Percentiles rank a stretch among this genome's conserved stretches.
Conservation (phyloP, 208 protist genomes). For the Acanthamoeba castellanii region DNA sequence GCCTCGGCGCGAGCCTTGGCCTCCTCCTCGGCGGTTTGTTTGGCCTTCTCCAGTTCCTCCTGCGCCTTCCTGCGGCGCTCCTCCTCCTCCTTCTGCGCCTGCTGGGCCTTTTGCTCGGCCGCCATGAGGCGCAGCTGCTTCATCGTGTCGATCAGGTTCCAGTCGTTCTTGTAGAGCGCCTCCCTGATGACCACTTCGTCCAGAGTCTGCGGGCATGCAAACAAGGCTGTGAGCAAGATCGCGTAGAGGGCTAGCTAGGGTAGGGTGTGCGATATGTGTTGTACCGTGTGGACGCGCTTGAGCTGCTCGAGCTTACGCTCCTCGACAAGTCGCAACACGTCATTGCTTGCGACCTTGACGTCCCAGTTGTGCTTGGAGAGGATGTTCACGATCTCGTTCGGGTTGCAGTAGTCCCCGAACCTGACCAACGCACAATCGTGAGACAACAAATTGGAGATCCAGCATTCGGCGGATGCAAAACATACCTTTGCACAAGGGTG, state of each 20-base stretch:
- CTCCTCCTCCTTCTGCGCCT: conserved; percentile 2
- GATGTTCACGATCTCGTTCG: neutral
- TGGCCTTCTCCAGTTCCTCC: neutral
- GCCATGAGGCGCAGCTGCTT: neutral
- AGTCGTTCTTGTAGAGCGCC: conserved; percentile 49
- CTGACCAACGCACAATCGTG: neutral
- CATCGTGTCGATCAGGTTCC: conserved; percentile 58
- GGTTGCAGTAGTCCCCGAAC: conserved; percentile 31
- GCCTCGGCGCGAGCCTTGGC: neutral
- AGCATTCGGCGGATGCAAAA: neutral
- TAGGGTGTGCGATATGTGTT: neutral
- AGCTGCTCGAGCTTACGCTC: conserved; percentile 45
- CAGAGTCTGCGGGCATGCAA: neutral
- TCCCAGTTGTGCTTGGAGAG: conserved; percentile 19
- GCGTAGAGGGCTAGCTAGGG: neutral
- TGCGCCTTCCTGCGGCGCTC: neutral
- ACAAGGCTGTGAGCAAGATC: neutral
- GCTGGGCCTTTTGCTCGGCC: conserved; percentile 1
- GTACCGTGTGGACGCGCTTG: conserved; percentile 57
- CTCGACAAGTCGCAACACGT: conserved; percentile 24
- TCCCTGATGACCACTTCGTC: conserved; percentile 12
- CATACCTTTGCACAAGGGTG: conserved; percentile 30
- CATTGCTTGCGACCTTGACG: conserved; percentile 32
- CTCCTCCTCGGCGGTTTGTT: neutral
- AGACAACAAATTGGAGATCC: neutral